Base-by-base conservation (phyloP, 2,329 filamentous ascomycete species). In the Albifimbria verrucaria region DNA sequence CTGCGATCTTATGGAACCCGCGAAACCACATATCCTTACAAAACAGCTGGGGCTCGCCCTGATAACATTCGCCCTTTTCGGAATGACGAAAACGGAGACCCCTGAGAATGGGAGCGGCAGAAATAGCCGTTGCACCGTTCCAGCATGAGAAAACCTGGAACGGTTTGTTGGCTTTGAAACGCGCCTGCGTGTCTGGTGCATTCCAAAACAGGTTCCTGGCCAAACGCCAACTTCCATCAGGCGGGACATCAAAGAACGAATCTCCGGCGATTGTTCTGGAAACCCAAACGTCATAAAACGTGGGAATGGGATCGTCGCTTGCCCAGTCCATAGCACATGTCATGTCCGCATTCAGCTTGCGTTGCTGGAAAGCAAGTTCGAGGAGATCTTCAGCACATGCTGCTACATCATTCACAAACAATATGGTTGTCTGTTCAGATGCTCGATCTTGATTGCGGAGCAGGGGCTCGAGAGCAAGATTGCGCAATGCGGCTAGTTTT, bases 101-200 rank as follows among this genome's bases (percentile, higher is more conserved):
- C 0, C 67, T 65, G 4, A 81, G 53, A 9, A 85, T 61, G 0
- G 80, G 78, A 41, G 67, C 65, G 0, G 79, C 80, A 0, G 67
- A 68, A 49, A 85, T 76, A 0, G 72, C 74, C 0, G 72, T 71
- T 0, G 76, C 79, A 2, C 82, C 83, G 54, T 85, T 84, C 82
- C 82, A 85, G 63, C 83, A 86, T 1, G 80, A 64, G 54, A 82
- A 85, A 0, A 84, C 82, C 61, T 85, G 83, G 54, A 85, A 79
- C 1, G 82, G 80, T n/a, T 67, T 64, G 22, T 68, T 63, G 0
- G 55, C 55, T 1, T 55, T 45, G 50, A 73, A 74, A 3, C 73
- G 65, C 2, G 54, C 45, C 7, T 58, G 65, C 2, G 75, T 64
- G 0, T 61, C 63, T 0, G 64, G 60, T 24, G 80, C 71, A 57